phyloP scores from a whole-genome alignment of 2,329 filamentous ascomycete genomes.

The Cladosporium sphaerospermum region DNA sequence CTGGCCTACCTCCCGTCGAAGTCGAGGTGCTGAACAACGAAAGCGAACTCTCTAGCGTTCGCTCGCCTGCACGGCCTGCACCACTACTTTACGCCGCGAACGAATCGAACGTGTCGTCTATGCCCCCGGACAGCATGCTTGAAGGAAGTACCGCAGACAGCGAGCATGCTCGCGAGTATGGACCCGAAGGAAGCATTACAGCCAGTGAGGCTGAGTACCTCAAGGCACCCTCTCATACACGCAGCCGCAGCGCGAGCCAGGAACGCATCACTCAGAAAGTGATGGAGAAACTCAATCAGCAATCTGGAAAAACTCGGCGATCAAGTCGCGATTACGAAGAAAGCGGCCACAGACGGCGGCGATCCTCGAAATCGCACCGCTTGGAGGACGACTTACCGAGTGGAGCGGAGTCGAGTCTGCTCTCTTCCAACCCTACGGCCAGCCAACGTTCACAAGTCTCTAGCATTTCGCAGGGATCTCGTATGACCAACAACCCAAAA shows the following conservation, averaged over 20 bases:
- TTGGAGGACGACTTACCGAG: conserved; percentile 47
- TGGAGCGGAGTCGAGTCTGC: conserved; percentile 56
- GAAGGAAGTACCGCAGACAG: conserved; percentile 47
- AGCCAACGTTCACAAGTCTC: conserved; percentile 56
- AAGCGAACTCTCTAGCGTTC: conserved; percentile 59
- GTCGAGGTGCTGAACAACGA: conserved; percentile 73
- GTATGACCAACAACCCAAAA: conserved; percentile 88
- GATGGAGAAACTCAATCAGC: conserved; percentile 58
- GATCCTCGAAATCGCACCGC: conserved; percentile 42
- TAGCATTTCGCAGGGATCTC: conserved; percentile 56
- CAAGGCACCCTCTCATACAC: conserved; percentile 52
- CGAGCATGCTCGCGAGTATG: conserved; percentile 32
- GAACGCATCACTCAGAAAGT: conserved; percentile 63
- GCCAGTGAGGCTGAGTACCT: conserved; percentile 32
- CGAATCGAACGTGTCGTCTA: conserved; percentile 79
- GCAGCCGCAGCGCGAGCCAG: conserved; percentile 59
- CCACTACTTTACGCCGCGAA: conserved; percentile 59
- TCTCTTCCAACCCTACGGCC: conserved; percentile 51
- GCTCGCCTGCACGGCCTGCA: conserved; percentile 36
- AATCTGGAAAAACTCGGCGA: conserved; percentile 38
- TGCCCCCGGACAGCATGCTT: conserved; percentile 66
- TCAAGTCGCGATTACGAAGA: conserved; percentile 30
- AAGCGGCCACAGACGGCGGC: conserved; percentile 25
- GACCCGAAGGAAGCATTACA: conserved; percentile 32
- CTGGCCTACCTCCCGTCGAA: conserved; percentile 66